A percentile compares a stretch with the other conserved stretches of the same genome.
These are phyloP conservation scores for Malus hybrid DNA, from an alignment of 331 rosid genomes.

Conservation along the genomic window DNA sequence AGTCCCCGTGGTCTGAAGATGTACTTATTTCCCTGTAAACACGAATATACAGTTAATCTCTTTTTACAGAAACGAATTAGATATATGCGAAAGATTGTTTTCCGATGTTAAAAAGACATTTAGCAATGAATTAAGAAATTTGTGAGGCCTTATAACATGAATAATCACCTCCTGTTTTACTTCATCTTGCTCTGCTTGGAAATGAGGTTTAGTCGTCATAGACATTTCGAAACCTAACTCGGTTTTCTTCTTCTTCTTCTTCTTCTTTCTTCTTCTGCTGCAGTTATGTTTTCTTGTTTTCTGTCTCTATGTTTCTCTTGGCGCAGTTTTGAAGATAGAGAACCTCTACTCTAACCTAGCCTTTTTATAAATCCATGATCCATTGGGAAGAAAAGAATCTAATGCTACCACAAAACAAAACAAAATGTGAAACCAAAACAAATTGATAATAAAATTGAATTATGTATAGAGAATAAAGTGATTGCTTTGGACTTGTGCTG, in stretches of 20 bases:
- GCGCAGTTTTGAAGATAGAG: neutral
- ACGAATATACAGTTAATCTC: neutral
- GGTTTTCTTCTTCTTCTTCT: neutral
- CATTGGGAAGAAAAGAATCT: neutral
- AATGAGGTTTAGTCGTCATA: conserved; percentile 13
- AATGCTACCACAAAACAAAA: neutral
- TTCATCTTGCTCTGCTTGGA: neutral
- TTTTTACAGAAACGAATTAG: neutral
- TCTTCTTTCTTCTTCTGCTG: neutral
- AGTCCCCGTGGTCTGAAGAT: conserved; percentile 25
- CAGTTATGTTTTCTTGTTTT: neutral
- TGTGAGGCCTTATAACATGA: neutral
- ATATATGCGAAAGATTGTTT: too few species aligned
- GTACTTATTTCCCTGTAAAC: neutral
- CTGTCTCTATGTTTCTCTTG: neutral
- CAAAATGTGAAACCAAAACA: neutral
- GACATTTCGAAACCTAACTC: neutral
- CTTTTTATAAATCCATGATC: neutral
- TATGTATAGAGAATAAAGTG: neutral
- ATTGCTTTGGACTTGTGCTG: neutral
- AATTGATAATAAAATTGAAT: neutral
- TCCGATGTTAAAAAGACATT: neutral
- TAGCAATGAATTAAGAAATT: neutral
- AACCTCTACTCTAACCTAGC: neutral
- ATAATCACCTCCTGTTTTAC: fast-evolving